Percentiles rank a stretch among this genome's conserved stretches.
Conservation (phyloP, 1,284 basidiomycete species). For the Schizophyllum commune region DNA sequence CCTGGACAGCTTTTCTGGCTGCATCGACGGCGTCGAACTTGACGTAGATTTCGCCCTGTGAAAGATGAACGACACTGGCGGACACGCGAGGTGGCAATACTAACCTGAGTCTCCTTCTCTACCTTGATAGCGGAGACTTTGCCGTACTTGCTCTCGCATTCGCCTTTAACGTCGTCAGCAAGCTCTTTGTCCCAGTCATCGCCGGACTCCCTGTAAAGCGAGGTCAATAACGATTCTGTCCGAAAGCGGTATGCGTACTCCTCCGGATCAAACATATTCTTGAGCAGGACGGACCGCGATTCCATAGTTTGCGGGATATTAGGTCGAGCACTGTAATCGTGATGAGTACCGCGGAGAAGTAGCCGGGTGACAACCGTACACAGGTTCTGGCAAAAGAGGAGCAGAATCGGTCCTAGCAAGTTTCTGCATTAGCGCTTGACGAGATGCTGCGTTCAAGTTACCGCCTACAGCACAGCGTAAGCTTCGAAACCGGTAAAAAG, state of each 20-base stretch:
- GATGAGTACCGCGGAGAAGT: not conserved
- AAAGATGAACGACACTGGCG: conserved; percentile 7
- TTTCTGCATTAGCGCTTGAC: conserved; percentile 98
- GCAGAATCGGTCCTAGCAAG: conserved; percentile 85
- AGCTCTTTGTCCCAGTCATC: conserved; percentile 95
- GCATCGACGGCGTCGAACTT: conserved; percentile 78
- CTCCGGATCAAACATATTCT: conserved; percentile 96
- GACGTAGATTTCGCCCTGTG: conserved; percentile 95
- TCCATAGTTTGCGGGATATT: conserved; percentile 75
- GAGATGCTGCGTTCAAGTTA: conserved; percentile 91
- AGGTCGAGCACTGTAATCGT: conserved; percentile 41
- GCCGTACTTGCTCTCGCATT: conserved; percentile 91
- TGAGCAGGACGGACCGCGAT: conserved; percentile 79
- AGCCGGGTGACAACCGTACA: conserved; percentile 34
- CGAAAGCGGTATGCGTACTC: conserved; percentile 49
- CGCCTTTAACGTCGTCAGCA: conserved; percentile 91
- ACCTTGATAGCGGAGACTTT: conserved; percentile 83
- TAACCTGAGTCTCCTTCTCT: conserved; percentile 87
- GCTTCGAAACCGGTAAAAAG: not conserved
- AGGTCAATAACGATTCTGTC: conserved; percentile 2
- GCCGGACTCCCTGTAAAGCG: conserved; percentile 74
- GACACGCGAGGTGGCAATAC: conserved; percentile 14
- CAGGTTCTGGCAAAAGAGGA: conserved; percentile 44
- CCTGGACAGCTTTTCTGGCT: conserved; percentile 80
- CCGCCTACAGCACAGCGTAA: conserved; percentile 41